Base-by-base conservation (phyloP, 371 early-diverging fungal species). In the Syncephalastrum contaminatum region DNA sequence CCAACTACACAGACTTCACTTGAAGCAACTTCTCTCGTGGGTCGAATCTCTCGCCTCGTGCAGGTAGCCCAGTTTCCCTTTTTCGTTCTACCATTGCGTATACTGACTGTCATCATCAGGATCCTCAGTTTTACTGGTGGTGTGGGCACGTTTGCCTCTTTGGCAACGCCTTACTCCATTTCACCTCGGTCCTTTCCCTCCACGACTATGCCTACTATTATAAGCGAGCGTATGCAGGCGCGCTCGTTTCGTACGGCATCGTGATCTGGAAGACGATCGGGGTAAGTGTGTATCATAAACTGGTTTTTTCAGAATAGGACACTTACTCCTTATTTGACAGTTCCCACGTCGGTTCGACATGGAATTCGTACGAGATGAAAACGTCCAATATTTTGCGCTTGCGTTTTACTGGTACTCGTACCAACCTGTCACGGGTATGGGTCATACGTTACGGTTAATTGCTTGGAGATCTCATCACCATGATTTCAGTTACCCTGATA, bases 231-330 rank as follows among this genome's bases (percentile, higher is more conserved):
- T 85, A 83, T 54, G 56, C 84, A 54, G 90, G 93, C 3, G 87
- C 88, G 12, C 56, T 92, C 10, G 51, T 90, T 47, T 85, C 87
- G 48, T 93, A 95, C 67, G 85, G 82, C 20, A 87, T 93, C 49
- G 92, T 93, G 52, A 81, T 91, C 50, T 93, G 88, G 83, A 91
- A 91, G 61, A 86, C 91, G 4, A 85, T 87, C 60, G 84, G 86
- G 53, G 88, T 89, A 80, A 69, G 63, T 54, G 18, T 16, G 7
- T 5, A 39, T 15, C 25, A 43, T 2, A 16, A 54, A 54, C 36
- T 12, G n/a, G 15, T 43, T 41, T 21, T 36, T 43, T 43, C 39
- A 41, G 14, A 52, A 18, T 30, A 41, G 24, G 40, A 40, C 22
- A n/a, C 21, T 62, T 20, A 40, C 43, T 48, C 41, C 49, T 51